A percentile compares a stretch with the other conserved stretches of the same genome.
These are phyloP conservation scores for Aspergillus hancockii DNA, from an alignment of 495 filamentous ascomycete species.

Conservation along the genomic window DNA sequence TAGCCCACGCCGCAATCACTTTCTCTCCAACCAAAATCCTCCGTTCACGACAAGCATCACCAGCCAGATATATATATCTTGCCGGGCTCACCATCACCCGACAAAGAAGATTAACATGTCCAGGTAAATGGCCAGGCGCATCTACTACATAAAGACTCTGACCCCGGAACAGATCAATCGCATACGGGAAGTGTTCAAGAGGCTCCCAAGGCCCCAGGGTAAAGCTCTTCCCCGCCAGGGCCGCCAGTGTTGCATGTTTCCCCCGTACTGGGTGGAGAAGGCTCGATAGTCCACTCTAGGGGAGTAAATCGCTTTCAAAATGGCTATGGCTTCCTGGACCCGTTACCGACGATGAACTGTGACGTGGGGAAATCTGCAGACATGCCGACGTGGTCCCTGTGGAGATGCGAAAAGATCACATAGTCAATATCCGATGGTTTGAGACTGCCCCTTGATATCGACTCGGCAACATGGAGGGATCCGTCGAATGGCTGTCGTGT, in stretches of 20 bases:
- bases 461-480: conserved; percentile 35
- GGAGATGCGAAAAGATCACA: conserved; percentile 42
- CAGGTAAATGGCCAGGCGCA: conserved; percentile 46
- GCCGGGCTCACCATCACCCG: conserved; percentile 14
- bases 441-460: conserved; percentile 29
- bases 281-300: conserved; percentile 33
- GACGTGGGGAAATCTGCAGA: conserved; percentile 37
- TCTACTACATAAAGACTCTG: conserved; percentile 39
- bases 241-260: neutral
- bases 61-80: conserved; percentile 44
- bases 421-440: conserved; percentile 37
- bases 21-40: conserved; percentile 42
- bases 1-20: conserved; percentile 43
- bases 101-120: conserved; percentile 49
- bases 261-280: conserved; percentile 19
- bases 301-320: conserved; percentile 41
- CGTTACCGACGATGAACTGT: conserved; percentile 40
- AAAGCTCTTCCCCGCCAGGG: neutral
- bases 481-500: conserved; percentile 36
- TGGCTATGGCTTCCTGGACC: conserved; percentile 34
- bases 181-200: conserved; percentile 22
- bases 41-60: conserved; percentile 49
- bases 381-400: conserved; percentile 47
- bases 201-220: neutral
- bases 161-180: conserved; percentile 46